Base-by-base conservation (phyloP, 495 filamentous ascomycete species). In the Aspergillus sclerotiicarbonarius region DNA sequence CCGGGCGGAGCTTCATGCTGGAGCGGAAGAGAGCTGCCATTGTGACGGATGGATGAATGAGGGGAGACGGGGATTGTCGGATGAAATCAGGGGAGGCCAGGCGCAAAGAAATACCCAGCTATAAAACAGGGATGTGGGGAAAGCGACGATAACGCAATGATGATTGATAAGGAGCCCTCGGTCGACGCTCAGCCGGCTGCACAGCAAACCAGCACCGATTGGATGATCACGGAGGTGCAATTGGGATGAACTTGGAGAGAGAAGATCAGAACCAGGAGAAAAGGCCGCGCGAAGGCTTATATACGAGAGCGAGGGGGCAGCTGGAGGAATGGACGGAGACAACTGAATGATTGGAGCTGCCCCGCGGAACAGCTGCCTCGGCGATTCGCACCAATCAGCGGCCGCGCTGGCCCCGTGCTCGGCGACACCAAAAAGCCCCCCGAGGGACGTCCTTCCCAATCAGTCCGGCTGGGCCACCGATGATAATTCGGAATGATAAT, bases 21-120 rank as follows among this genome's bases (percentile, higher is more conserved):
- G 68, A 72, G 19, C 79, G 78, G 60, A 77, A 69, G 50, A 78
- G 54, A 44, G 74, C 72, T 48, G 77, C 65, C 79, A 81, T 82
- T 71, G 60, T 67, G 65, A 59, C 18, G 37, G 30, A 15, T 46
- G 9, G 33, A 53, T 10, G 45, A 16, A 51, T 6, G 37, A 39
- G 33, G 41, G 25, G 46, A 25, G 39, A 54, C 10, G 52, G 50
- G 25, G 33, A 41, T 43, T 53, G 48, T 30, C 7, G 45, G 18
- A 39, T 35, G 29, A 33, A 41, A 46, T 6, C 13, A 13, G 13
- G 37, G 37, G 37, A 32, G 13, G 10, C 47, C 47, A 31, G 30
- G 21, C 29, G 9, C 21, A 29, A 30, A 31, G 21, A 13, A 49
- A 21, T 16, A 32, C 15, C 16, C 19, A 21, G 44, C 19, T 21